phyloP scores from a whole-genome alignment of 768 basidiomycete genomes.

The Rhodocollybia butyracea region DNA sequence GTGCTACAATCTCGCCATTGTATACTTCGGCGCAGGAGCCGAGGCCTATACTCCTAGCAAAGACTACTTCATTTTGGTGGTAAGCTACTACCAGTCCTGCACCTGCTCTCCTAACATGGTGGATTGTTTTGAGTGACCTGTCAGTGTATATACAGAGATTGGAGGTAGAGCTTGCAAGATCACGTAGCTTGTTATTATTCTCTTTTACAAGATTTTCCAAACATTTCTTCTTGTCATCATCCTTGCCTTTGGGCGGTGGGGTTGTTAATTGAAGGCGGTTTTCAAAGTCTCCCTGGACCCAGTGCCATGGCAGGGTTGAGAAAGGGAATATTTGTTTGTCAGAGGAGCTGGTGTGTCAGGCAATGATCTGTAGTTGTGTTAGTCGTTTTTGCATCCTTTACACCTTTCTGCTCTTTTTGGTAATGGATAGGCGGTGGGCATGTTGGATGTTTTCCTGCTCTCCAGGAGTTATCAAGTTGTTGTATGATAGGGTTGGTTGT shows the following conservation, averaged over 20 bases:
- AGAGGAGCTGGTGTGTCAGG: background rate
- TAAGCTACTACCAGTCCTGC: background rate
- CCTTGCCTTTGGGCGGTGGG: background rate
- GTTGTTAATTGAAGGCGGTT: background rate
- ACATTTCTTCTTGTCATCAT: background rate
- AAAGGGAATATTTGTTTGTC: background rate
- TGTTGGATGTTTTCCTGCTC: slow-evolving; percentile 3
- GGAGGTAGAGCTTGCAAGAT: background rate
- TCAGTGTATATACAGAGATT: background rate
- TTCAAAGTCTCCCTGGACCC: background rate
- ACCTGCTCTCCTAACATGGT: background rate
- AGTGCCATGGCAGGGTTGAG: background rate
- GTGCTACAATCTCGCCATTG: background rate
- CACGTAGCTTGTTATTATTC: background rate
- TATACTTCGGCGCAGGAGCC: background rate
- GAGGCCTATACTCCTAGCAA: background rate
- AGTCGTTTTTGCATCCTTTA: background rate
- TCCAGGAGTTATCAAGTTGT: background rate
- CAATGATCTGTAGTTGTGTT: slow-evolving; percentile 1
- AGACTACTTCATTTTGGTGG: background rate
- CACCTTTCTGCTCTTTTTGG: background rate
- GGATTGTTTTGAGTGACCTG: background rate
- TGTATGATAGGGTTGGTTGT: slow-evolving; percentile 13
- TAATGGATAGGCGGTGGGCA: slow-evolving; percentile 10
- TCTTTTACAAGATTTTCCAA: background rate